These are phyloP conservation scores for Lithocarpus polystachyus DNA, from an alignment of 306 rosid species.

Conservation along the genomic window DNA sequence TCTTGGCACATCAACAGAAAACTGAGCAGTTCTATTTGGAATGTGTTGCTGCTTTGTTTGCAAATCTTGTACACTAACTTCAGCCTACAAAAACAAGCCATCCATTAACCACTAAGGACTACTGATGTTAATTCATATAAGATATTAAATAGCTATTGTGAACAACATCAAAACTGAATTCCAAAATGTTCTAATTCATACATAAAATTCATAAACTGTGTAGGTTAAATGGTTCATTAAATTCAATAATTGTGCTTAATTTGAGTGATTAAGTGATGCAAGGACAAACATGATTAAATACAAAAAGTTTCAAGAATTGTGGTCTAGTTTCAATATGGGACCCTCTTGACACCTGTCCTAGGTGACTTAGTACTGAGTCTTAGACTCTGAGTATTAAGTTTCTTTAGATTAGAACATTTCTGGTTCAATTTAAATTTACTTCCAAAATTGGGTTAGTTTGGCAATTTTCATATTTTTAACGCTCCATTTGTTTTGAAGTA, in stretches of 20 bases:
- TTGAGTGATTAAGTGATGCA: no score
- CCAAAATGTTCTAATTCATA: neutral
- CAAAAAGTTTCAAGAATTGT: no score
- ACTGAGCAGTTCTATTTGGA: slow-evolving; percentile 30
- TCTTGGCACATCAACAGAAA: slow-evolving; percentile 19
- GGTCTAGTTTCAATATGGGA: no score
- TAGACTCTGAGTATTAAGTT: no score
- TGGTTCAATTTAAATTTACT: no score
- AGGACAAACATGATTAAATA: no score
- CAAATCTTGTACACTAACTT: slow-evolving; percentile 30
- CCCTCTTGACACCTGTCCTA: no score
- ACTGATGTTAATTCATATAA: neutral
- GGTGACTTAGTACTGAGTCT: no score
- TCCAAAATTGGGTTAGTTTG: no score
- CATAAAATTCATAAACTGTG: neutral
- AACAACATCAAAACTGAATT: neutral
- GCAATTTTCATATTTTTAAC: no score
- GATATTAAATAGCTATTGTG: neutral
- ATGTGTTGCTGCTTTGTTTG: slow-evolving; percentile 32
- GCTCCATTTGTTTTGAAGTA: no score
- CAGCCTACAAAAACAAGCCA: slow-evolving; percentile 53
- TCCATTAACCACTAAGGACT: slow-evolving; percentile 6
- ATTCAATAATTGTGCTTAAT: neutral
- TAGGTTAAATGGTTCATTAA: neutral
- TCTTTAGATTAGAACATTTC: no score